Evolutionary conservation across 2,329 filamentous ascomycete species (phyloP).

Genomic region (Fusarium transvaalense): DNA sequence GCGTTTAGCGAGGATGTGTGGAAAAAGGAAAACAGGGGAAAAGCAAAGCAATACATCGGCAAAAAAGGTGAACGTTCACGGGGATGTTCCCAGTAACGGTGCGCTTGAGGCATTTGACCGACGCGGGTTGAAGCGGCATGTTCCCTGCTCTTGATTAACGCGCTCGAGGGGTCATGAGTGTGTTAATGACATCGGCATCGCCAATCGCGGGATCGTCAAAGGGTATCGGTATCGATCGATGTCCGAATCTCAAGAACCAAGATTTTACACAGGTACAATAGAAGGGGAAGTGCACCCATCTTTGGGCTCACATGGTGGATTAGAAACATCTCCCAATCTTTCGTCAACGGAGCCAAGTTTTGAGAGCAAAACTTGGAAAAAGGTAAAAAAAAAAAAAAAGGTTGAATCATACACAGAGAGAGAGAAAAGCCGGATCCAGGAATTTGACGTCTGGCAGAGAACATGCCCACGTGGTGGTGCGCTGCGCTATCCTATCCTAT

Average conservation of each 20-base stretch:
- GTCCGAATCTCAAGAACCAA: slow-evolving; percentile 5
- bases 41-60: slow-evolving; percentile 23
- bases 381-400: slow-evolving; percentile 20
- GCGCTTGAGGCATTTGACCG: slow-evolving; percentile 40
- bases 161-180: slow-evolving; percentile 31
- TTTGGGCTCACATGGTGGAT: slow-evolving; percentile 35
- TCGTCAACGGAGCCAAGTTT: slow-evolving; percentile 22
- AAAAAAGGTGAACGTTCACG: slow-evolving; percentile 26
- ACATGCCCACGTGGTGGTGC: slow-evolving; percentile 44
- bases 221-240: slow-evolving; percentile 31
- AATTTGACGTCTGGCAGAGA: slow-evolving; percentile 30
- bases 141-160: slow-evolving; percentile 35
- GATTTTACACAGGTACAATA: slow-evolving; percentile 8
- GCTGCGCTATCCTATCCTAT: slow-evolving; percentile 11
- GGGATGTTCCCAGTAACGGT: slow-evolving; percentile 34
- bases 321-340: not conserved
- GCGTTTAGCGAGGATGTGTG: slow-evolving; percentile 45
- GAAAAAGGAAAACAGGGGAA: slow-evolving; percentile 6
- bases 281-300: not conserved
- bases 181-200: slow-evolving; percentile 36
- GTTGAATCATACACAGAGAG: slow-evolving; percentile 24
- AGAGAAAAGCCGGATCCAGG: slow-evolving; percentile 25
- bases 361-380: slow-evolving; percentile 24
- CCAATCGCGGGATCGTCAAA: slow-evolving; percentile 44
- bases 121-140: slow-evolving; percentile 42